Evolutionary conservation across 306 rosid species (phyloP).

Genomic region (Malus asiatica): DNA sequence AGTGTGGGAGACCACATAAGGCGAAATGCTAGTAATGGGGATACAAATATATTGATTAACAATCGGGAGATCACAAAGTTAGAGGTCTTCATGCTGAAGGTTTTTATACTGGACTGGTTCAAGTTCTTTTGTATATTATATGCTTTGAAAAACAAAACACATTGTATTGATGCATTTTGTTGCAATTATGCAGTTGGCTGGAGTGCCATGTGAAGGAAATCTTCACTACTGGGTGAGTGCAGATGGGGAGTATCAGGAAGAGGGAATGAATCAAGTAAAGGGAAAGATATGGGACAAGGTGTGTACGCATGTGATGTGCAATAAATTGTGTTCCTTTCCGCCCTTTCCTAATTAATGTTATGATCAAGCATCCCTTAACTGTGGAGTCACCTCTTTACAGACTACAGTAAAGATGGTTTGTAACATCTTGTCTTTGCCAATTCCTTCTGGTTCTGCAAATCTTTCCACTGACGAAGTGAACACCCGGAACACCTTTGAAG

Average conservation of each 20-base stretch:
- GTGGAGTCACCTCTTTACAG: conserved; percentile 28
- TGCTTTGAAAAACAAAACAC: neutral
- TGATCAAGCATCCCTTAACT: neutral
- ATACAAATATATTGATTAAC: conserved; percentile 52
- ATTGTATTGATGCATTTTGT: conserved; percentile 4
- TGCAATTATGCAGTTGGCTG: conserved; percentile 40
- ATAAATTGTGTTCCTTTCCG: conserved; percentile 11
- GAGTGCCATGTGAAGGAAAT: conserved; percentile 70
- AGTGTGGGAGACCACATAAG: conserved; percentile 42
- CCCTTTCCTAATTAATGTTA: neutral
- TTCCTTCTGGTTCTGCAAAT: conserved; percentile 29
- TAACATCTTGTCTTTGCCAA: conserved; percentile 45
- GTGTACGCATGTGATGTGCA: conserved; percentile 7
- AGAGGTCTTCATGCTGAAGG: conserved; percentile 59
- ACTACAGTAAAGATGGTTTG: conserved; percentile 40
- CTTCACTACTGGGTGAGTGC: conserved; percentile 57
- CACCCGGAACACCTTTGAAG: neutral
- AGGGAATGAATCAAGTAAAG: conserved; percentile 53
- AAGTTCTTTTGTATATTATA: neutral
- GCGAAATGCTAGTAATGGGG: conserved; percentile 54
- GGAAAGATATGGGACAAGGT: conserved; percentile 76
- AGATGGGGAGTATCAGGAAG: conserved; percentile 74
- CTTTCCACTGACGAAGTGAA: conserved; percentile 13
- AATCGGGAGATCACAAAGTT: conserved; percentile 46
- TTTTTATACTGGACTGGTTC: conserved; percentile 5